A percentile compares a stretch with the other conserved stretches of the same genome.
Evolutionary conservation across 495 filamentous ascomycete genomes (phyloP).

Genomic region (Viridothelium virens): DNA sequence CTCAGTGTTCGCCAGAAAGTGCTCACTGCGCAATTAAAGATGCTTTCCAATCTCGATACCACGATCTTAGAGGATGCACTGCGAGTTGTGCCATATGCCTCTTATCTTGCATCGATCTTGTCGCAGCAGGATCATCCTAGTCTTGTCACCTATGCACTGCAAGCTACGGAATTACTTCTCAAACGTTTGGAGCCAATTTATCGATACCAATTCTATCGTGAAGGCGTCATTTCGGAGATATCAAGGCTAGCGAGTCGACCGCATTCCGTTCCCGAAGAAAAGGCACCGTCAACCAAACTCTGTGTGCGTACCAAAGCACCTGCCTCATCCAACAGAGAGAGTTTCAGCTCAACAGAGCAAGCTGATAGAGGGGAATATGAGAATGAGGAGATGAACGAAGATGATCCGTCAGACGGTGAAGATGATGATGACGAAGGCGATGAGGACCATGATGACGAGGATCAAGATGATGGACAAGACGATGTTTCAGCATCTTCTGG

Average conservation of each 20-base stretch:
- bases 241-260: conserved; percentile 58
- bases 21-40: conserved; percentile 87
- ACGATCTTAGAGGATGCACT: conserved; percentile 78
- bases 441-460: conserved; percentile 49
- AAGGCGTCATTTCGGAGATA: conserved; percentile 92
- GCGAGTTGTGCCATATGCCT: conserved; percentile 91
- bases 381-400: conserved; percentile 47
- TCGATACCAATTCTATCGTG: conserved; percentile 92
- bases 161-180: conserved; percentile 81
- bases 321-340: conserved; percentile 10
- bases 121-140: conserved; percentile 90
- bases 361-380: conserved; percentile 43
- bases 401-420: conserved; percentile 47
- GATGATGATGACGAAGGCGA: conserved; percentile 56
- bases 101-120: conserved; percentile 88
- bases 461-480: conserved; percentile 50
- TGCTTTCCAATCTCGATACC: conserved; percentile 89
- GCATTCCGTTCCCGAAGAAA: conserved; percentile 24
- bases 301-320: neutral
- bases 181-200: conserved; percentile 79
- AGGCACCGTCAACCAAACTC: neutral
- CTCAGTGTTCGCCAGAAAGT: conserved; percentile 97
- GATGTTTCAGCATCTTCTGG: conserved; percentile 45
- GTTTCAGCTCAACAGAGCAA: conserved; percentile 30
- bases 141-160: conserved; percentile 75